phyloP scores from a whole-genome alignment of 345 rosid genomes.

The Melaleuca alternifolia region DNA sequence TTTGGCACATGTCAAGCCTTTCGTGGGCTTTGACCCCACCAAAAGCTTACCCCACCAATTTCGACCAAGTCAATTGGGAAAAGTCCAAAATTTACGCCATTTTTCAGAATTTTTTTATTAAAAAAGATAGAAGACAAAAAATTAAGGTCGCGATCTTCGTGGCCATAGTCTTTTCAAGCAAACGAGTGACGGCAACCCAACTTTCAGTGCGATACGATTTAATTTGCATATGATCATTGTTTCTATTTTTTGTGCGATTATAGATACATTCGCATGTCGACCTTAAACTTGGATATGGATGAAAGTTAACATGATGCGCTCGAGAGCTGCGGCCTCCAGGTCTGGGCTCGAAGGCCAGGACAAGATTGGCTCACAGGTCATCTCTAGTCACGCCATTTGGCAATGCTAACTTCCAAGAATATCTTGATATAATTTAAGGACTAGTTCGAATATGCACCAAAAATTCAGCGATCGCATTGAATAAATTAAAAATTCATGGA shows the following conservation, averaged over 20 bases:
- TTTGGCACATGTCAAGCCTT: not conserved
- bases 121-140: not conserved
- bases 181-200: not conserved
- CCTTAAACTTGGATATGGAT: not conserved
- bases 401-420: not conserved
- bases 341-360: not conserved
- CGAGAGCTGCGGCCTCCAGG: not conserved
- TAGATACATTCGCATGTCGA: not conserved
- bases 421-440: too few relatives aligned
- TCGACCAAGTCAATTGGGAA: not conserved
- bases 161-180: not conserved
- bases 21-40: not conserved
- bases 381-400: not conserved
- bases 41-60: not conserved
- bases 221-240: not conserved
- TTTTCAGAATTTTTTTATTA: not conserved
- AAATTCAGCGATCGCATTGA: too few relatives aligned
- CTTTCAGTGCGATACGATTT: not conserved
- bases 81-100: not conserved
- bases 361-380: slow-evolving; percentile 1
- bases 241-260: not conserved
- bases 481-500: too few relatives aligned
- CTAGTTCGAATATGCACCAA: too few relatives aligned
- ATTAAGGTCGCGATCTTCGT: not conserved
- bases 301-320: not conserved